phyloP scores from a whole-genome alignment of 1,284 basidiomycete genomes.

The Leccinum insolens region DNA sequence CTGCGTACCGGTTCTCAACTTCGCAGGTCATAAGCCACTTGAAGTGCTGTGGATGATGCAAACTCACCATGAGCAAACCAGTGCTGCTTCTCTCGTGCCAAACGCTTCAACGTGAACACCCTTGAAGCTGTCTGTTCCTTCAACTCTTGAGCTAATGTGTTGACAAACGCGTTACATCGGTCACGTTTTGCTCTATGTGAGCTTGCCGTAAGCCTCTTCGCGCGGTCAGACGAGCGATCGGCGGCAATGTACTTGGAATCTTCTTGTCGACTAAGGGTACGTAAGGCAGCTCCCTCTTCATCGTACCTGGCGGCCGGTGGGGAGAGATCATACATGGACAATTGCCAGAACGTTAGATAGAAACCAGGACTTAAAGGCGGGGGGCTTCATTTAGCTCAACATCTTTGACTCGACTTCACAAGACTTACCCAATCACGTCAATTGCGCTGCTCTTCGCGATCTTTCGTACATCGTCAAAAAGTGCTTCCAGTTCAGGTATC shows the following conservation, averaged over 20 bases:
- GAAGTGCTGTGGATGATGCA: not conserved
- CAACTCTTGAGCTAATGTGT: conserved; percentile 46
- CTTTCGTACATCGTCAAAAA: conserved; percentile 73
- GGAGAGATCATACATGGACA: conserved; percentile 85
- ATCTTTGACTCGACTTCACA: not conserved
- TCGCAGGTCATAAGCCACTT: conserved; percentile 13
- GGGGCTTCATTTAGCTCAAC: conserved; percentile 7
- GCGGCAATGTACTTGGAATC: conserved; percentile 58
- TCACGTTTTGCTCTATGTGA: no score
- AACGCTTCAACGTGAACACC: conserved; percentile 73
- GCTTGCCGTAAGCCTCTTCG: no score
- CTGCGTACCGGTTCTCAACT: conserved; percentile 51
- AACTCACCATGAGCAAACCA: conserved; percentile 66
- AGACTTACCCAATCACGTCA: conserved; percentile 71
- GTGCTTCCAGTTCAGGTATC: conserved; percentile 67
- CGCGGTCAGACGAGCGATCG: conserved; percentile 36
- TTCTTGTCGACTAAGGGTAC: conserved; percentile 62
- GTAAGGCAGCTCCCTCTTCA: conserved; percentile 64
- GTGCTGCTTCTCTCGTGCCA: conserved; percentile 79
- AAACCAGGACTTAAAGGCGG: conserved; percentile 70
- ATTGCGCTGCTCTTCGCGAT: conserved; percentile 67
- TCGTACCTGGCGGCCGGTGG: conserved; percentile 73
- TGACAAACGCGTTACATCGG: no score
- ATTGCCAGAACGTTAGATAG: conserved; percentile 94
- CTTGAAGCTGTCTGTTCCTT: conserved; percentile 77